These are phyloP conservation scores for Neurospora sp. DNA, from an alignment of 495 filamentous ascomycete genomes.

Conservation along the genomic window DNA sequence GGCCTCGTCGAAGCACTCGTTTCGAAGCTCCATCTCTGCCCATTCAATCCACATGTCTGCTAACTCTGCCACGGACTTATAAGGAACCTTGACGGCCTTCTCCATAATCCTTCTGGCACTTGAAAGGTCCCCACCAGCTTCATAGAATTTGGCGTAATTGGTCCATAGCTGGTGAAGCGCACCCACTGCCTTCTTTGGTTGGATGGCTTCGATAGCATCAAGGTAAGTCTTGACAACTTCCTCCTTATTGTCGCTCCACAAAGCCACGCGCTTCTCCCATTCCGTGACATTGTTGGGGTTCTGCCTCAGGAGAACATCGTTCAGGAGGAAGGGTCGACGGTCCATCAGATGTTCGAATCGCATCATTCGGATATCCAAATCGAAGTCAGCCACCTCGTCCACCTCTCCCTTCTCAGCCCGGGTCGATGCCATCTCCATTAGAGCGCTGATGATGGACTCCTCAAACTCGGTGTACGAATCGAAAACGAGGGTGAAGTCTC, in stretches of 20 bases:
- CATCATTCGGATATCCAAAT: conserved; percentile 95
- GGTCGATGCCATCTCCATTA: conserved; percentile 80
- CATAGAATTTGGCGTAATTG: conserved; percentile 97
- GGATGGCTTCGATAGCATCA: conserved; percentile 82
- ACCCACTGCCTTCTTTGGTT: conserved; percentile 90
- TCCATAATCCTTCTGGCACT: conserved; percentile 90
- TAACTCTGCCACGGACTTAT: conserved; percentile 87
- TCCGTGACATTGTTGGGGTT: conserved; percentile 95
- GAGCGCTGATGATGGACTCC: conserved; percentile 81
- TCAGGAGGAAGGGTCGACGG: conserved; percentile 88
- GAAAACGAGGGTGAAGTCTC: conserved; percentile 94
- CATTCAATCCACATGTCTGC: conserved; percentile 98
- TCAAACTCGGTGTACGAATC: conserved; percentile 96
- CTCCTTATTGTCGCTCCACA: conserved; percentile 90
- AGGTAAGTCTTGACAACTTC: conserved; percentile 94
- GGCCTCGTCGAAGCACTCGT: conserved; percentile 91
- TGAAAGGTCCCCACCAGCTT: conserved; percentile 73
- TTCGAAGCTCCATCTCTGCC: conserved; percentile 94
- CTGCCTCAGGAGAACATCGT: conserved; percentile 90
- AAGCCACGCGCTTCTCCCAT: conserved; percentile 90
- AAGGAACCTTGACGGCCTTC: conserved; percentile 95
- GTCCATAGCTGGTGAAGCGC: conserved; percentile 93
- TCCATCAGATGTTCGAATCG: conserved; percentile 98
- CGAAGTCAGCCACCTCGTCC: conserved; percentile 84
- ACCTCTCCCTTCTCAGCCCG: conserved; percentile 73